Base-by-base conservation (phyloP, 441 rosid species). In the Omphalea diandra region DNA sequence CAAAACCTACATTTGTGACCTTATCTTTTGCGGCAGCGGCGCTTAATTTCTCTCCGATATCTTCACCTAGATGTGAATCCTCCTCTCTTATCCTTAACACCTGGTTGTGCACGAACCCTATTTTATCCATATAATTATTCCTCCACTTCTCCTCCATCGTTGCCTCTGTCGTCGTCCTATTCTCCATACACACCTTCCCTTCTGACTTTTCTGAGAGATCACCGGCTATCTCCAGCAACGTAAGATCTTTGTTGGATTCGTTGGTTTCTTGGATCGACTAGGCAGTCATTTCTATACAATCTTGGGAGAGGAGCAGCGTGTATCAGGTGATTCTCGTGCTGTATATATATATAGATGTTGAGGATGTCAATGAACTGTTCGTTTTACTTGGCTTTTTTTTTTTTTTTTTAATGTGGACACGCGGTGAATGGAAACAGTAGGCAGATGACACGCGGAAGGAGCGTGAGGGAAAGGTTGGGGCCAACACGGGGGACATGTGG, bases 61-160 rank as follows among this genome's bases (percentile, higher is more conserved):
- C 88, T 67, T 83, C 82, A 18, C 85, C 81, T 11, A 88, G 75
- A 65, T 83, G 77, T 3, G 75, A 83, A 38, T 92, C 96, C 82
- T 92, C 97, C 72, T 90, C 87, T 33, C 79, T 83, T 10, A 92
- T 83, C 82, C 79, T 87, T 75, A 88, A 56, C 41, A 92, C 85
- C 86, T 88, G 97, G 65, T 27, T 88, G 33, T 92, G 96, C 50
- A 87, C 77, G 38, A 41, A 36, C 6, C 67, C 72, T 50, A 65
- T 15, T 46, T 75, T 77, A 32, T 66, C 77, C 63, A 35, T 43
- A 20, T 57, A 68, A 27, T 56, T 71, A 68, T 54, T 11, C 50
- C 57, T 73, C 81, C 80, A 17, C 72, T 73, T 67, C n/a, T 33
- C 76, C 85, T n/a, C 76, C 80, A 33, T 86, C n/a, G n/a, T n/a